A percentile compares a stretch with the other conserved stretches of the same genome.
phyloP scores from a whole-genome alignment of 441 rosid genomes.

The Monsonia emarginata region DNA sequence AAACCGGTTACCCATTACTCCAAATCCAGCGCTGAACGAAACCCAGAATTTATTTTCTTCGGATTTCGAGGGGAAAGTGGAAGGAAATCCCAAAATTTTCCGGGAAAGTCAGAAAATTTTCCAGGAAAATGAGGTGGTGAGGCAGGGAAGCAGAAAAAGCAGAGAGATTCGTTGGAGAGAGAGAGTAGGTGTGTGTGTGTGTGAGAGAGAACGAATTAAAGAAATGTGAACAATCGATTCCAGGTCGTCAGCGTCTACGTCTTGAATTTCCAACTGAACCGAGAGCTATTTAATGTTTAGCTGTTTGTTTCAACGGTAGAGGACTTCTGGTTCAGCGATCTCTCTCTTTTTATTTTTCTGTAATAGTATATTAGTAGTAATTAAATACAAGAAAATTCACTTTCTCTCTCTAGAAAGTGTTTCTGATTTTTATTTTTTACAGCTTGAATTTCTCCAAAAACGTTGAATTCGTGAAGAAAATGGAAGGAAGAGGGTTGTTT shows the following conservation, averaged over 20 bases:
- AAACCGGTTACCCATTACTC: constrained; percentile 45
- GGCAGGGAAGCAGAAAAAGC: background rate
- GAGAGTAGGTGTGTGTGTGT: too few relatives aligned
- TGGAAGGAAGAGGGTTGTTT: background rate
- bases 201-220: background rate
- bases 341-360: background rate
- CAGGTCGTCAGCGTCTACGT: background rate
- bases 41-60: constrained; percentile 6
- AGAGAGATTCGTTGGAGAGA: background rate
- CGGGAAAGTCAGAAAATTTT: background rate
- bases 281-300: background rate
- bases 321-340: background rate
- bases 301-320: background rate
- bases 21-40: constrained; percentile 4
- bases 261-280: background rate
- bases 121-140: background rate
- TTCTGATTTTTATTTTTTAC: background rate
- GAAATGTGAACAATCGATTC: background rate
- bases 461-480: background rate
- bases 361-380: too few relatives aligned
- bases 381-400: background rate
- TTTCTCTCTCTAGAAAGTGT: background rate
- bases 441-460: background rate
- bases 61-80: background rate
- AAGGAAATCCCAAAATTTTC: background rate